Evolutionary conservation across 1,139 yeast genomes (phyloP).

Genomic region (Geotrichum candidum): DNA sequence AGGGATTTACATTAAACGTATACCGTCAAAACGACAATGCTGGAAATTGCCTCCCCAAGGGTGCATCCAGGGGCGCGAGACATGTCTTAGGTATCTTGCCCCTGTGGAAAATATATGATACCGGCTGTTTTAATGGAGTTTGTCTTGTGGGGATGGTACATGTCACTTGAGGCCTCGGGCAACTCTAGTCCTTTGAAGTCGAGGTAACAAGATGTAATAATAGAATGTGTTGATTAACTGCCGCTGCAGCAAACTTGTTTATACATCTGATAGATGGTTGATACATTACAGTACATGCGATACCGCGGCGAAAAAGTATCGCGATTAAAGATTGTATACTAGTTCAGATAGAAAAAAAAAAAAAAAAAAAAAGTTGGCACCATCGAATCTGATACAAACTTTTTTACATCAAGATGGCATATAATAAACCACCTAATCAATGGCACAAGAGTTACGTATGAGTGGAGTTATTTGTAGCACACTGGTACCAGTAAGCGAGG

Average conservation of each 20-base stretch:
- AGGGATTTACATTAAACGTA: not conserved
- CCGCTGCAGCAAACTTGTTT: too few species aligned
- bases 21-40: not conserved
- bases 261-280: not conserved
- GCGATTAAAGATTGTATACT: too few species aligned
- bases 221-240: too few species aligned
- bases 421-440: too few species aligned
- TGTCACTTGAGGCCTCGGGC: not conserved
- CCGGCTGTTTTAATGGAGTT: not conserved
- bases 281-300: not conserved
- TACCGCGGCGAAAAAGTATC: not conserved
- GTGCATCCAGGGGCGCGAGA: not conserved
- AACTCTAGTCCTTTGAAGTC: not conserved
- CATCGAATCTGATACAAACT: too few species aligned
- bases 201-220: not conserved
- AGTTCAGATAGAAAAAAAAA: too few species aligned
- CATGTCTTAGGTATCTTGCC: not conserved
- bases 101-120: not conserved
- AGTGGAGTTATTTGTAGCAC: too few species aligned
- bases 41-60: not conserved
- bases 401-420: too few species aligned
- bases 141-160: not conserved
- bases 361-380: too few species aligned
- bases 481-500: too few species aligned
- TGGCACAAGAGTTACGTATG: too few species aligned